Percentiles rank a stretch among this genome's conserved stretches.
Conservation (phyloP, 2,329 filamentous ascomycete genomes). For the Colletotrichum sp. region DNA sequence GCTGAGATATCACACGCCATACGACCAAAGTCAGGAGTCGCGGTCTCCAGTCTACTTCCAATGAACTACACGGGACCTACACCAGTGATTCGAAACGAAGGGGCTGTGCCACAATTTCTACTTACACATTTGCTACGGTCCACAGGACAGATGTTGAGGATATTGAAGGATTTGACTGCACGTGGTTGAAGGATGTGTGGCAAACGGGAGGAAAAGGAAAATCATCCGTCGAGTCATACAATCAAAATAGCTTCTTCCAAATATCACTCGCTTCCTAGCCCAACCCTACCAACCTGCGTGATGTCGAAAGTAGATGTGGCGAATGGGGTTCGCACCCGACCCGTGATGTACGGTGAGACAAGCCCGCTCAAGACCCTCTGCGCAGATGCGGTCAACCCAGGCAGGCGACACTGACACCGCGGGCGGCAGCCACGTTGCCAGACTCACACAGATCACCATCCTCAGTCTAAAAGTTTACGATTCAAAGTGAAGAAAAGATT, state of each 20-base stretch:
- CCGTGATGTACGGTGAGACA: background rate
- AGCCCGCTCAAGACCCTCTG: background rate
- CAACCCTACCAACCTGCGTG: background rate
- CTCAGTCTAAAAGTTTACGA: background rate
- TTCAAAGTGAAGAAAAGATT: background rate
- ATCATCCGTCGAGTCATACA: background rate
- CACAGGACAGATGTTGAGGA: background rate
- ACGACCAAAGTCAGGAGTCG: rapidly evolving
- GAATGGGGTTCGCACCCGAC: background rate
- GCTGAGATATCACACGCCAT: background rate
- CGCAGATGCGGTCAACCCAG: background rate
- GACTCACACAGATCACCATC: background rate
- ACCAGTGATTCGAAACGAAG: background rate
- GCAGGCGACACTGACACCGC: background rate
- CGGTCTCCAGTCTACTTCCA: background rate
- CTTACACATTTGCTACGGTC: background rate
- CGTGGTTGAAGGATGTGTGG: background rate
- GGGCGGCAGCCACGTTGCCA: background rate
- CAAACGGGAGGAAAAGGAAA: background rate
- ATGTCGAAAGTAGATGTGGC: background rate
- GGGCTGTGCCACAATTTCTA: background rate
- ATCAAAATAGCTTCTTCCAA: rapidly evolving
- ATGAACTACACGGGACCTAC: background rate
- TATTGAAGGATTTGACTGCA: background rate
- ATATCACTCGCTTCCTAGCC: background rate